phyloP scores from a whole-genome alignment of 495 filamentous ascomycete genomes.

The Xylaria longipes region DNA sequence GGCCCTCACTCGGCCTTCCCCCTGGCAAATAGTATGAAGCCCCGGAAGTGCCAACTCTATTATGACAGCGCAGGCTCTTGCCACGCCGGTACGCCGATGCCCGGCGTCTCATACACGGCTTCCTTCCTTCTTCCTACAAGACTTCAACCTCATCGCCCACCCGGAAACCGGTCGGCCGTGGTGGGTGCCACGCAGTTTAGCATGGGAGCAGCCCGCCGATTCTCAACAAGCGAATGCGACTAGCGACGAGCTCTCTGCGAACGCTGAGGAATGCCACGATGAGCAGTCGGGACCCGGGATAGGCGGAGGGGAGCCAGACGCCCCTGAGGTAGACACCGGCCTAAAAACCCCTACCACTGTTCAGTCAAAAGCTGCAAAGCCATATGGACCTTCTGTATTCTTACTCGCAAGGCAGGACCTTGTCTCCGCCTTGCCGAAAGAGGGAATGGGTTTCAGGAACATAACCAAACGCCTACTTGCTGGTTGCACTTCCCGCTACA shows the following conservation, averaged over 20 bases:
- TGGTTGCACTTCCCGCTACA: constrained; percentile 2
- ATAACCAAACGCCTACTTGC: constrained; percentile 16
- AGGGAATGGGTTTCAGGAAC: constrained; percentile 3
- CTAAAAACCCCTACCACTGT: background rate
- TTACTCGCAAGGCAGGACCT: constrained; percentile 35
- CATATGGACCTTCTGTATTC: constrained; percentile 25
- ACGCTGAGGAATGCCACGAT: background rate
- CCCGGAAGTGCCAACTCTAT: constrained; percentile 28
- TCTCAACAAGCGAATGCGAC: background rate
- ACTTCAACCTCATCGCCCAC: constrained; percentile 63
- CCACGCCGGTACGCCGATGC: constrained; percentile 69
- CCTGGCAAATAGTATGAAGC: background rate
- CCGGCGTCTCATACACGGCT: constrained; percentile 59
- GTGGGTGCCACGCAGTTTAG: constrained; percentile 61
- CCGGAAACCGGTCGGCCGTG: constrained; percentile 63
- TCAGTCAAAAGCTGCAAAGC: background rate
- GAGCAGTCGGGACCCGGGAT: background rate
- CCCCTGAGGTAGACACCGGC: background rate
- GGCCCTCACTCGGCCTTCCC: constrained; percentile 23
- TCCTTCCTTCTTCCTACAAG: constrained; percentile 68
- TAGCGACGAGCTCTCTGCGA: background rate
- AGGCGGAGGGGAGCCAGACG: background rate
- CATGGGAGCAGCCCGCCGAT: constrained; percentile 40
- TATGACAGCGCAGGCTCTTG: constrained; percentile 64
- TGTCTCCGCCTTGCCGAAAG: constrained; percentile 21